These are phyloP conservation scores for Trapa bicornis DNA, from an alignment of 345 rosid genomes.

Conservation along the genomic window DNA sequence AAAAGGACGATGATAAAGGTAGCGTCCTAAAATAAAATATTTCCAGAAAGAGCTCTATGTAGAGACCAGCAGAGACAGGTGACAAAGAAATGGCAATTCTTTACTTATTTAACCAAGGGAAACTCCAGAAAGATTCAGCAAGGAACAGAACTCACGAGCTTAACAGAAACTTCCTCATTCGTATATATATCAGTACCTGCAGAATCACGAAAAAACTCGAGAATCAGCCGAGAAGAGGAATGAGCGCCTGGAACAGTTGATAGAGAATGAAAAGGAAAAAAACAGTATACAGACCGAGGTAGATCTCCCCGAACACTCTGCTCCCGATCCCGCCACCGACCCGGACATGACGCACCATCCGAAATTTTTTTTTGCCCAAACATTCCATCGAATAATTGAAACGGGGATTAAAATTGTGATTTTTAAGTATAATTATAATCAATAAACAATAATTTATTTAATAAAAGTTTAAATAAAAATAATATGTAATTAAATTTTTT, in stretches of 20 bases:
- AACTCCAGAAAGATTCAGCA: neutral
- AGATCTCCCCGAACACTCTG: slow-evolving; percentile 96
- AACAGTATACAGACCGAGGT: slow-evolving; percentile 42
- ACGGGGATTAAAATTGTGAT: neutral
- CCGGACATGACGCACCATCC: slow-evolving; percentile 1
- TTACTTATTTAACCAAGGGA: neutral
- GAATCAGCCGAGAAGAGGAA: neutral
- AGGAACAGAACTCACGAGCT: slow-evolving; percentile 53
- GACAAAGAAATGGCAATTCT: neutral
- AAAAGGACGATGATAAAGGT: neutral
- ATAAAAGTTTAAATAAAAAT: too few species aligned
- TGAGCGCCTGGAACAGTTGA: neutral
- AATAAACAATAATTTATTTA: too few species aligned
- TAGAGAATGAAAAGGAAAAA: neutral
- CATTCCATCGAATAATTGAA: slow-evolving; percentile 40
- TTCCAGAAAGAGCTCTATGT: neutral
- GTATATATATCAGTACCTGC: slow-evolving; percentile 76
- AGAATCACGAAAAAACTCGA: neutral
- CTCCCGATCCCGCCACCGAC: slow-evolving; percentile 94
- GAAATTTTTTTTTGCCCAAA: slow-evolving; percentile 79
- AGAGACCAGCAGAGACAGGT: neutral
- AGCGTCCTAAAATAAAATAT: neutral
- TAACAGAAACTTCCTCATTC: slow-evolving; percentile 91
- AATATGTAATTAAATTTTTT: too few species aligned
- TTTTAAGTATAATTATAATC: too few species aligned